Evolutionary conservation across 495 filamentous ascomycete species (phyloP), one percentile per base, ranked within the genome.

Genomic region (Trichoderma orchidacearum): DNA sequence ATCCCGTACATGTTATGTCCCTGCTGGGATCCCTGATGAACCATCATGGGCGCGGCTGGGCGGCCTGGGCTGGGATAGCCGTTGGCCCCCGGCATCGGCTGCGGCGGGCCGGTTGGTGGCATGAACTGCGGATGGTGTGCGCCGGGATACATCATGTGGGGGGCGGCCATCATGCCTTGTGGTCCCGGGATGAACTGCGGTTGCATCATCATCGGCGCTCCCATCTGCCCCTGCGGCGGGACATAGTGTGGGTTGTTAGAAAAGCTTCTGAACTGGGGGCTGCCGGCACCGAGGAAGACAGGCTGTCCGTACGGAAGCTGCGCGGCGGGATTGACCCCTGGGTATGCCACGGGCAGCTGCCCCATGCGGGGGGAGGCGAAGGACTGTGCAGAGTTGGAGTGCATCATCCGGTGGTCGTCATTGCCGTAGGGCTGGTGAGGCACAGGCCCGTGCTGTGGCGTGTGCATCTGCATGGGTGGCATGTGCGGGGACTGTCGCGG

Each of bases 371-470:
- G 90, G 7, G 91, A 95, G 4, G 84, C 85, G 61, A 73, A 81
- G 1, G 89, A 85, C 56, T 90, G 85, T 0, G 85, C 85, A 18
- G 85, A 83, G 30, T 85, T 89, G 1, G 84, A 85, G 35, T 87
- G 88, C 66, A 90, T 79, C 87, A 95, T 93, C 54, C 87, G 81
- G 64, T 93, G 89, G 56, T 88, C 87, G 58, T 94, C 88, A 58
- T 81, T 80, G 62, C 82, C 76, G 59, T 74, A 89, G 38, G 83
- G 75, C 9, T 74, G 73, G 30, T 75, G 76, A 29, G 83, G 81
- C 13, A 72, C 80, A 56, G 82, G 84, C 32, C 75, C 78, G 59
- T 80, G 82, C 61, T 86, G 85, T 53, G 66, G 68, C 21, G 70
- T 70, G 57, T 87, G 85, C 61, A 84, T 77, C 64, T 83, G 79